phyloP scores from a whole-genome alignment of 768 basidiomycete genomes.

The Clitopilus hobsonii region DNA sequence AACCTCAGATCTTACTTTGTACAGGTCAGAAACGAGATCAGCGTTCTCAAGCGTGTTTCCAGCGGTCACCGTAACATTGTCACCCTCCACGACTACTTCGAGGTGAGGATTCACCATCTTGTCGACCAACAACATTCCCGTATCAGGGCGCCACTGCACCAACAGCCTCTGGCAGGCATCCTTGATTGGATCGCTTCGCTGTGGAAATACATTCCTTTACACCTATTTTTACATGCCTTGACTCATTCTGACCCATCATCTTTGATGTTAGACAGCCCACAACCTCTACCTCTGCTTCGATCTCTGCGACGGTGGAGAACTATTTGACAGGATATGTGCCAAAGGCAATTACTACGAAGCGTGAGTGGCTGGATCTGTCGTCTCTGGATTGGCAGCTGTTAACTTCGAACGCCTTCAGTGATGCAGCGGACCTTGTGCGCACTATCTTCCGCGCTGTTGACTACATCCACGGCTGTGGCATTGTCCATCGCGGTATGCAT shows the following conservation, averaged over 20 bases:
- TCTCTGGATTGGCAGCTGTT: conserved; percentile 8
- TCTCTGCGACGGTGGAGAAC: conserved; percentile 94
- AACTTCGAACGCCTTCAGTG: conserved; percentile 37
- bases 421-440: conserved; percentile 84
- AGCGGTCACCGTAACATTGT: conserved; percentile 89
- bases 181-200: not conserved
- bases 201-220: not conserved
- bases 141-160: not conserved
- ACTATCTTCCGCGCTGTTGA: conserved; percentile 85
- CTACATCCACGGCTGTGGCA: conserved; percentile 87
- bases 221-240: not conserved
- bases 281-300: conserved; percentile 95
- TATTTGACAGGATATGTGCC: conserved; percentile 98
- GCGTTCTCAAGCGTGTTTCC: conserved; percentile 89
- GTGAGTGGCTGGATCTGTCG: conserved; percentile 34
- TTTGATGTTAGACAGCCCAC: conserved; percentile 63
- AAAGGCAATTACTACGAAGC: conserved; percentile 96
- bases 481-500: conserved; percentile 78
- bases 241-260: conserved; percentile 1
- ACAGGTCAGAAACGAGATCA: conserved; percentile 95
- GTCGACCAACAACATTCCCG: conserved; percentile 2
- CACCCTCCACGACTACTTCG: conserved; percentile 94
- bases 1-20: not conserved
- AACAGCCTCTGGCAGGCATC: not conserved
- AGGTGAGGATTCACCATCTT: conserved; percentile 43